Conservation (phyloP, 805 yeast species). For the Cyberlindnera saturnus region DNA sequence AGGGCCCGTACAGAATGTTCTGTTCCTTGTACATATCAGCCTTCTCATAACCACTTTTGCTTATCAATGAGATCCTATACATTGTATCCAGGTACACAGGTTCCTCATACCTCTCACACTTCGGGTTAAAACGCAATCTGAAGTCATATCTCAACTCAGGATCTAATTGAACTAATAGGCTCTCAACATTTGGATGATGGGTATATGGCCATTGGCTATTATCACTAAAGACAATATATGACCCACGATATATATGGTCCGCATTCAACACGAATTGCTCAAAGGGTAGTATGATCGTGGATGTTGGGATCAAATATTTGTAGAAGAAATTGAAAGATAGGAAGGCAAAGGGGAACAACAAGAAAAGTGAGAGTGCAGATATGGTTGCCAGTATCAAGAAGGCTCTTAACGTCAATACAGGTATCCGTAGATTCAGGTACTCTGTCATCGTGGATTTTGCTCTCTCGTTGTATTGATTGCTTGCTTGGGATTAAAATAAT, state of each 20-base stretch:
- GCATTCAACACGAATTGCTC: conserved; percentile 17
- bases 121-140: conserved; percentile 7
- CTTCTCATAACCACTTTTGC: no score
- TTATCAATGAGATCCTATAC: neutral
- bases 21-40: neutral
- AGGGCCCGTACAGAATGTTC: no score
- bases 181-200: neutral
- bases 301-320: conserved; percentile 18
- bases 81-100: neutral
- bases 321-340: conserved; percentile 22
- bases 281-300: conserved; percentile 17
- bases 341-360: conserved; percentile 18
- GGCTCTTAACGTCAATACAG: conserved; percentile 20
- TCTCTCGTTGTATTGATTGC: neutral
- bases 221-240: conserved; percentile 19
- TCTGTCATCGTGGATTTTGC: conserved; percentile 1
- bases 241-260: conserved; percentile 15
- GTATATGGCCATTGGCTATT: neutral
- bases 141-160: conserved; percentile 17
- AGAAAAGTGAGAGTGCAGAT: conserved; percentile 7
- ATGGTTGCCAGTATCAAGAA: conserved; percentile 13
- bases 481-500: neutral
- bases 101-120: neutral
- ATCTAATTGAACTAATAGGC: conserved; percentile 6
- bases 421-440: conserved; percentile 17